Percentiles rank a stretch among this genome's conserved stretches.
Conservation (phyloP, 208 protist genomes). For the Trypanosoma theileri region DNA sequence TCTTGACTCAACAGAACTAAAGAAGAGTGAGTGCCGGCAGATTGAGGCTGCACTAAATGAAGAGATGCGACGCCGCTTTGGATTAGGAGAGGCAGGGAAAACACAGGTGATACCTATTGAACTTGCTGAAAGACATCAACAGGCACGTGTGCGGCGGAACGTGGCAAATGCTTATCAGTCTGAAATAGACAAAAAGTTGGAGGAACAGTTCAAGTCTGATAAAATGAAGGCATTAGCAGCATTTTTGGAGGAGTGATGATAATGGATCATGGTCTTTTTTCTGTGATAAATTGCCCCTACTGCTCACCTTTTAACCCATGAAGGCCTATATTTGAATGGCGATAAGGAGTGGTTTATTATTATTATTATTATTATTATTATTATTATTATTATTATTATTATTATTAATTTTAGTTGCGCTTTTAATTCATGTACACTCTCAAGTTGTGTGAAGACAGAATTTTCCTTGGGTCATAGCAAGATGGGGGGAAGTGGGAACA, state of each 20-base stretch:
- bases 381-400: too few relatives aligned
- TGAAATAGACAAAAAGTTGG: constrained; percentile 32
- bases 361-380: too few relatives aligned
- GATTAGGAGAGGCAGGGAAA: background rate
- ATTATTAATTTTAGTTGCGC: too few relatives aligned
- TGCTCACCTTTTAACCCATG: too few relatives aligned
- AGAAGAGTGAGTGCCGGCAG: constrained; percentile 42
- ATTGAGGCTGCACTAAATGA: constrained; percentile 38
- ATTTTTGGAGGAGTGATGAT: constrained; percentile 32
- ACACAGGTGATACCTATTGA: constrained; percentile 19
- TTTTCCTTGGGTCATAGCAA: too few relatives aligned
- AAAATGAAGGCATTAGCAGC: constrained; percentile 34
- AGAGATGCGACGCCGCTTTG: constrained; percentile 29
- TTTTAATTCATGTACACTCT: too few relatives aligned
- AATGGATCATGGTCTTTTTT: too few relatives aligned
- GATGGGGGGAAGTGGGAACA: too few relatives aligned
- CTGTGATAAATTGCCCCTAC: too few relatives aligned
- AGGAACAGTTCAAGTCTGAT: constrained; percentile 31
- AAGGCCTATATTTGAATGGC: too few relatives aligned
- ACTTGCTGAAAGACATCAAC: constrained; percentile 31
- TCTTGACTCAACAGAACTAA: constrained; percentile 44
- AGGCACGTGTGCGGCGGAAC: constrained; percentile 41
- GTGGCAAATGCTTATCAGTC: constrained; percentile 44
- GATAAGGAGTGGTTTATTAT: too few relatives aligned
- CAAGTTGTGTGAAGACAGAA: too few relatives aligned